Base-by-base conservation (phyloP, 129 eudicot genomes). In the Silybum marianum region DNA sequence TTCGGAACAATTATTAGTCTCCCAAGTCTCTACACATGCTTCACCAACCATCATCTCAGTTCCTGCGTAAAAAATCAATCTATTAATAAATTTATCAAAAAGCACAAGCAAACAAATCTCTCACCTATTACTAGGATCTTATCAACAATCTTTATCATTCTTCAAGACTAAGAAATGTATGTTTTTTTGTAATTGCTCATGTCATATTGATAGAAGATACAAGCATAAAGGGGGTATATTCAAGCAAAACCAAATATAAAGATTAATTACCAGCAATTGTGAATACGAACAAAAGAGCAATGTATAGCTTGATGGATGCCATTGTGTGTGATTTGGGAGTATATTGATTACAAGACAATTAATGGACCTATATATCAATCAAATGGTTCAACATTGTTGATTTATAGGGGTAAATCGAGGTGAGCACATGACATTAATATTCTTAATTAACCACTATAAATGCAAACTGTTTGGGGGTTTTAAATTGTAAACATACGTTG, bases 271-370 rank as follows among this genome's bases (percentile, higher is more conserved):
- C 79, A 10, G 8, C 68, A 62, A 76, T 34, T 2, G 54, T 60
- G 3, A 34, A n/a, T 34, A 76, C 7, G 34, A 76, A 26, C 34
- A 76, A 7, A 76, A 76, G 71, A 76, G 72, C 51, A 76, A 76
- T n/a, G 23, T 76, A 76, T 76, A 75, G 36, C 54, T 76, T 76
- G 54, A 60, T 62, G 58, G 80, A 60, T 12, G 72, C 23, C 80
- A 76, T 76, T 3, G 0, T 62, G 63, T 63, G 21, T n/a, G 65
- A 6, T 76, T 30, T 75, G 5, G 19, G 7, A 32, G 28, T 19
- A 21, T 32, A 65, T 22, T 65, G 30, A 21, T 21, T 8, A 65
- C 30, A 63, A 63, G 13, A 63, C 16, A 13, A 51, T n/a, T n/a
- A n/a, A n/a, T 63, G 28, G 1, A 9, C 23, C 68, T n/a, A 21